phyloP scores from a whole-genome alignment of 2,329 filamentous ascomycete genomes.

The Penicillium sp. region DNA sequence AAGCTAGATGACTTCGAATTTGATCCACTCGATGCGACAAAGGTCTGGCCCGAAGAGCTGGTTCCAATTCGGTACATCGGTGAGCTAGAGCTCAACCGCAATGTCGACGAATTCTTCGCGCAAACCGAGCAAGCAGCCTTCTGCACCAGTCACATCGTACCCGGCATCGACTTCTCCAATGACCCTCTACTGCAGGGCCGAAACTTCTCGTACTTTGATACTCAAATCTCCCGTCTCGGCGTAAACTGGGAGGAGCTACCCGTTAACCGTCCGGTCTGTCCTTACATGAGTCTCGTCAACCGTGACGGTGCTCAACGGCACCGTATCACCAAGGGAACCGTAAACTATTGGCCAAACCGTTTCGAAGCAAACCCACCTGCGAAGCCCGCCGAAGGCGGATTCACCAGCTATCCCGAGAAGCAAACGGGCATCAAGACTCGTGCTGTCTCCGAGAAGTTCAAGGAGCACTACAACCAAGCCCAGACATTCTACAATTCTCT shows the following conservation, averaged over 20 bases:
- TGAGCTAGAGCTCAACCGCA: constrained; percentile 75
- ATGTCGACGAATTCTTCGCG: constrained; percentile 78
- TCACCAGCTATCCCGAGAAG: constrained; percentile 67
- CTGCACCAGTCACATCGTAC: constrained; percentile 76
- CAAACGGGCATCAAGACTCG: constrained; percentile 70
- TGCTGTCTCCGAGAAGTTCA: constrained; percentile 44
- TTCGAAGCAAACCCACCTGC: constrained; percentile 66
- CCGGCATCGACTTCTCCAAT: constrained; percentile 74
- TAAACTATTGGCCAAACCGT: constrained; percentile 81
- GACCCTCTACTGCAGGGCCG: constrained; percentile 74
- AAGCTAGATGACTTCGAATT: constrained; percentile 79
- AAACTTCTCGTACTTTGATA: constrained; percentile 61
- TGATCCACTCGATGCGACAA: constrained; percentile 81
- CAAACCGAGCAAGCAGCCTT: constrained; percentile 83
- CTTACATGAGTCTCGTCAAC: constrained; percentile 74
- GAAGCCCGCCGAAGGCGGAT: constrained; percentile 62
- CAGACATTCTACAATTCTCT: constrained; percentile 39
- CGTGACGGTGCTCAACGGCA: constrained; percentile 74
- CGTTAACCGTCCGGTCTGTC: constrained; percentile 73
- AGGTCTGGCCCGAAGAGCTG: constrained; percentile 79
- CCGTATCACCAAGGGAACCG: constrained; percentile 69
- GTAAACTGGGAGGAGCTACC: constrained; percentile 76
- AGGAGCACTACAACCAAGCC: constrained; percentile 41
- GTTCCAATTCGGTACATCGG: constrained; percentile 77
- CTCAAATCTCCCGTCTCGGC: constrained; percentile 66